These are phyloP conservation scores for Alternaria hordeiaustralica DNA, from an alignment of 2,329 filamentous ascomycete genomes.

Conservation along the genomic window DNA sequence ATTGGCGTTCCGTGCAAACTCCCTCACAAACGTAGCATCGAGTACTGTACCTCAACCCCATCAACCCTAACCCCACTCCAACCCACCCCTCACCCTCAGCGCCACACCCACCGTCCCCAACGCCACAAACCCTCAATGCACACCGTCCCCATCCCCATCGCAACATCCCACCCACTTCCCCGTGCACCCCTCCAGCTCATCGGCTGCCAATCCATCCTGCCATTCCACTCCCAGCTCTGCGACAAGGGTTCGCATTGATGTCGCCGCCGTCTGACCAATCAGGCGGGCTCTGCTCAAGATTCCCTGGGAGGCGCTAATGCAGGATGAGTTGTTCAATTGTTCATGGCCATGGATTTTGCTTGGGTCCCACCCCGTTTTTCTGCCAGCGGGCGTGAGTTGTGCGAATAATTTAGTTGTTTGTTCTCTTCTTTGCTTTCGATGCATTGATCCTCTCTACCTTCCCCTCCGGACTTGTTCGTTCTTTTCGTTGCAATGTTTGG, in stretches of 20 bases:
- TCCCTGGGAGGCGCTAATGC: slow-evolving; percentile 46
- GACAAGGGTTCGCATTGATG: slow-evolving; percentile 10
- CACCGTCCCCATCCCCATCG: not conserved
- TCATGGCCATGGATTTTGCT: slow-evolving; percentile 30
- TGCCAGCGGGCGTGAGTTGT: slow-evolving; percentile 22
- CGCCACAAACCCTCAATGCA: not conserved
- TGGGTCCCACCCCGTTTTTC: slow-evolving; percentile 25
- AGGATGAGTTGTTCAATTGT: slow-evolving; percentile 49
- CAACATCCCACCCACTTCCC: slow-evolving; percentile 3
- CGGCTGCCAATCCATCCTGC: slow-evolving; percentile 8
- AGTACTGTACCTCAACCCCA: not conserved
- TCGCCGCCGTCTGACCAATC: slow-evolving; percentile 28
- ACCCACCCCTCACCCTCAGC: not conserved
- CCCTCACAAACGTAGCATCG: not conserved
- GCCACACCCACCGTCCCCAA: not conserved
- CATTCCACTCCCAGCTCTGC: not conserved
- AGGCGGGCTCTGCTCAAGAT: slow-evolving; percentile 17
- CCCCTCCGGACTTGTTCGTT: not conserved
- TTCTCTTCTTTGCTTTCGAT: slow-evolving; percentile 6
- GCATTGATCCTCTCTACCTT: slow-evolving; percentile 8
- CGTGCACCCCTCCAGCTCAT: slow-evolving; percentile 10
- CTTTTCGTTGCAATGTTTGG: not conserved
- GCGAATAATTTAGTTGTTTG: slow-evolving; percentile 33
- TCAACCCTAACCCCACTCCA: not conserved
- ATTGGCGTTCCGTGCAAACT: not conserved